Conservation (phyloP, 2,329 filamentous ascomycete species). For the Calonectria pseudoreteaudii region DNA sequence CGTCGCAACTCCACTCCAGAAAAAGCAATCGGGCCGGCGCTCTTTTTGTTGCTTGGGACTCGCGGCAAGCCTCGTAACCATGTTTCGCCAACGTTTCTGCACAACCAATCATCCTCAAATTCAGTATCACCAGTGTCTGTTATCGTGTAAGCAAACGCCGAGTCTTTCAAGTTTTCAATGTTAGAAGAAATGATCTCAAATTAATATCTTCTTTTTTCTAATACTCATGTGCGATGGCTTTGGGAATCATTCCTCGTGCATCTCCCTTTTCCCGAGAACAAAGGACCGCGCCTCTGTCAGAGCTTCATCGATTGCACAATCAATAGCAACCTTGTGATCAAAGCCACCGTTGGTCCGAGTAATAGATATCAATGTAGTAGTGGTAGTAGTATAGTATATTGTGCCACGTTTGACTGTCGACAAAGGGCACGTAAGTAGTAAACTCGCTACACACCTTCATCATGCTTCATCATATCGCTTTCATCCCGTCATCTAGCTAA, state of each 20-base stretch:
- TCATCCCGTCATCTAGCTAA: slow-evolving; percentile 35
- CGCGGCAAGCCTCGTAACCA: background rate
- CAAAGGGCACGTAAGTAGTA: slow-evolving; percentile 15
- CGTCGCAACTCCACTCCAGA: background rate
- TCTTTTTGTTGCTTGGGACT: background rate
- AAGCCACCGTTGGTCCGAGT: background rate
- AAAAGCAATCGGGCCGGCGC: background rate
- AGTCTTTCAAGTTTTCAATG: too few relatives aligned
- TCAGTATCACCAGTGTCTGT: background rate
- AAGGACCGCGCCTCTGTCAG: slow-evolving; percentile 27
- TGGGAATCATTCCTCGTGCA: background rate
- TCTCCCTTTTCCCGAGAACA: slow-evolving; percentile 23
- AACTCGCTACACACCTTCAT: slow-evolving; percentile 32
- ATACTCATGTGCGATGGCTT: background rate
- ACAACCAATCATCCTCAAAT: background rate
- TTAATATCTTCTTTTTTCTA: background rate
- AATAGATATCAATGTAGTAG: slow-evolving; percentile 20
- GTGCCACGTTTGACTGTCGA: slow-evolving; percentile 27
- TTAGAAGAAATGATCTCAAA: background rate
- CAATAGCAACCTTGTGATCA: background rate
- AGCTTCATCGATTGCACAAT: slow-evolving; percentile 14
- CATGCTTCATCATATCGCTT: slow-evolving; percentile 23
- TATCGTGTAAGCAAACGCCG: background rate
- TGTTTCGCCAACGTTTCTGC: background rate
- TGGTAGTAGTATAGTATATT: slow-evolving; percentile 10